Percentiles rank a stretch among this genome's conserved stretches.
Evolutionary conservation across 768 basidiomycete species (phyloP).

Genomic region (Pleurotus cornucopiae): DNA sequence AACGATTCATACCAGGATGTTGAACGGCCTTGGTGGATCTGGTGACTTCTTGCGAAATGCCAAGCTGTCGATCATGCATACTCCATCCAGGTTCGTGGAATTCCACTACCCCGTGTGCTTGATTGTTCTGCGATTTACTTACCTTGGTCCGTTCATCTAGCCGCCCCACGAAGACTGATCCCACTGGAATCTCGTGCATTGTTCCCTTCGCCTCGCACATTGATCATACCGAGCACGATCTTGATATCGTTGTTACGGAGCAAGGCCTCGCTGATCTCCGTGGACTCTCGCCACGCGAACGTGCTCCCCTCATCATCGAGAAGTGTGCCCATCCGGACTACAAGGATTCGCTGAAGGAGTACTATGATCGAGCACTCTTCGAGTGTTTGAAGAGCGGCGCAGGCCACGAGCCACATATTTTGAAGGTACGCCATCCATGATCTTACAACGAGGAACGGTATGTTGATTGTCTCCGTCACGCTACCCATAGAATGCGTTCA

Average conservation of each 20-base stretch:
- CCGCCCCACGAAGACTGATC: constrained; percentile 42
- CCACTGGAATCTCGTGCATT: constrained; percentile 46
- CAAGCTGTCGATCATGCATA: constrained; percentile 49
- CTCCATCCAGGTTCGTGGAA: constrained; percentile 32
- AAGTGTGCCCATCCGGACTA: constrained; percentile 48
- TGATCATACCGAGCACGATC: constrained; percentile 47
- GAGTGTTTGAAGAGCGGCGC: constrained; percentile 40
- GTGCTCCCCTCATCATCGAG: constrained; percentile 41
- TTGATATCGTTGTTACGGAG: constrained; percentile 44
- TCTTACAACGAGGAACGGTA: neutral
- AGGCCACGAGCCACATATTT: constrained; percentile 47
- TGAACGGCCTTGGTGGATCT: constrained; percentile 46
- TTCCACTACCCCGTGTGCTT: too few relatives aligned
- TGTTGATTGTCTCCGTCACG: neutral
- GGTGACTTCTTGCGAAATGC: constrained; percentile 46
- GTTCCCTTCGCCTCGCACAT: constrained; percentile 44
- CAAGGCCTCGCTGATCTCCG: constrained; percentile 46
- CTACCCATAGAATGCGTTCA: constrained; percentile 19
- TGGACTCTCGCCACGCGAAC: constrained; percentile 40
- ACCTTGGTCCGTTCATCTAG: constrained; percentile 14
- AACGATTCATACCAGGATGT: constrained; percentile 26
- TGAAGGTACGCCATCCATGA: constrained; percentile 26
- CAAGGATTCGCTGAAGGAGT: constrained; percentile 36
- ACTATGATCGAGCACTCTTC: constrained; percentile 37
- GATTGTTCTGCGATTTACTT: neutral